Evolutionary conservation across 225 moss, liverwort and hornwort species (phyloP).

Genomic region (Antitrichia curtipendula): DNA sequence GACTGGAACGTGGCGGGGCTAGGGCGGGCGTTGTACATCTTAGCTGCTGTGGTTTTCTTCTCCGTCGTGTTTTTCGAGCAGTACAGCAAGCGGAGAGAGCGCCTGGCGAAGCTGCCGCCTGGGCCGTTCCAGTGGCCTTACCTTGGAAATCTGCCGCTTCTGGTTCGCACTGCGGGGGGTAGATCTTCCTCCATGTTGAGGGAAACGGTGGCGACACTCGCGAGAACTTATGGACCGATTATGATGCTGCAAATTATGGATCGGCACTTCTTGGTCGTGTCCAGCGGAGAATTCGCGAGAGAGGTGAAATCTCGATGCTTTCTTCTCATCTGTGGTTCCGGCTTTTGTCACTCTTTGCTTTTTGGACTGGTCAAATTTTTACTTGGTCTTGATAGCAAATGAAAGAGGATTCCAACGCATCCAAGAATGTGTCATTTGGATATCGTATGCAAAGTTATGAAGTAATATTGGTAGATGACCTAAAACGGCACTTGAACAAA

Average conservation of each 20-base stretch:
- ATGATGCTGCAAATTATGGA: constrained; percentile 16
- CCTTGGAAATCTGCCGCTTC: constrained; percentile 22
- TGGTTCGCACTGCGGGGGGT: background rate
- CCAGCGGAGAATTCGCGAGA: constrained; percentile 30
- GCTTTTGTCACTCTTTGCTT: background rate
- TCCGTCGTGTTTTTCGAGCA: constrained; percentile 33
- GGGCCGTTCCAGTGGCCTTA: constrained; percentile 53
- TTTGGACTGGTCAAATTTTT: background rate
- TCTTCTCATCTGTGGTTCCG: background rate
- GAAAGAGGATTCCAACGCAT: background rate
- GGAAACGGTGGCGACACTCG: background rate
- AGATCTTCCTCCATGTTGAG: constrained; percentile 1
- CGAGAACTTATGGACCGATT: constrained; percentile 4
- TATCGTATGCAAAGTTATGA: background rate
- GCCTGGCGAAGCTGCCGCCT: constrained; percentile 31
- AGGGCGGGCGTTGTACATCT: constrained; percentile 20
- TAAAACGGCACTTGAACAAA: background rate
- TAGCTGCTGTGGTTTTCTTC: constrained; percentile 20
- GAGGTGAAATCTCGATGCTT: constrained; percentile 1
- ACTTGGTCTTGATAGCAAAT: background rate
- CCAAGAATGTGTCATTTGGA: background rate
- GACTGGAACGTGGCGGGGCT: constrained; percentile 7
- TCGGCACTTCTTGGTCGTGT: constrained; percentile 19
- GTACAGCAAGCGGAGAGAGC: constrained; percentile 8
- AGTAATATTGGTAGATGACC: background rate